These are phyloP conservation scores for Mollisiaceae sp. DNA, from an alignment of 2,329 filamentous ascomycete species.

Conservation along the genomic window DNA sequence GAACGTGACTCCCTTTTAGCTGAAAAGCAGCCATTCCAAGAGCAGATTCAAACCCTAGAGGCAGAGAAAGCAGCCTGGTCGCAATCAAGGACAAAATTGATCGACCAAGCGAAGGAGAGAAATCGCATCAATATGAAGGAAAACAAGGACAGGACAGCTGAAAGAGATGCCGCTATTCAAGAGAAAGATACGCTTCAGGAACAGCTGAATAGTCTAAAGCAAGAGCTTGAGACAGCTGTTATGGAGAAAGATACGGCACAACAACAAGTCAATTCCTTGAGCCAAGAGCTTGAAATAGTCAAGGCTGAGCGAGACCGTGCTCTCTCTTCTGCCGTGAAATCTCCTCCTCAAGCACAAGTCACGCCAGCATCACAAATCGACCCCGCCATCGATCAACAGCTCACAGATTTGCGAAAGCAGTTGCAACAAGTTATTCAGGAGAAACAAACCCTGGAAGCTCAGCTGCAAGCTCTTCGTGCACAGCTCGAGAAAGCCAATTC, in stretches of 20 bases:
- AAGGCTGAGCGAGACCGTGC: slow-evolving; percentile 53
- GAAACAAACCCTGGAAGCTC: slow-evolving; percentile 70
- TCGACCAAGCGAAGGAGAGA: slow-evolving; percentile 68
- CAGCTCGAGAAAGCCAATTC: slow-evolving; percentile 67
- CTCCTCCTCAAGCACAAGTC: slow-evolving; percentile 43
- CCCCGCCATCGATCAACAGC: slow-evolving; percentile 54
- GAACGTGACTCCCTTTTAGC: slow-evolving; percentile 60
- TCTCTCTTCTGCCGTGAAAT: slow-evolving; percentile 33
- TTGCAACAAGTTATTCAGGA: slow-evolving; percentile 70
- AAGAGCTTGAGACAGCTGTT: slow-evolving; percentile 53
- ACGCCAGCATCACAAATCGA: slow-evolving; percentile 57
- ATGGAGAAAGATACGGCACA: slow-evolving; percentile 43
- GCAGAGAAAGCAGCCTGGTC: slow-evolving; percentile 60
- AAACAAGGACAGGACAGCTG: slow-evolving; percentile 56
- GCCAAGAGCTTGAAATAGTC: slow-evolving; percentile 49
- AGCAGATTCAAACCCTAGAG: slow-evolving; percentile 58
- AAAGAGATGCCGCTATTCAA: slow-evolving; percentile 45
- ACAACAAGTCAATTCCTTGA: slow-evolving; percentile 42
- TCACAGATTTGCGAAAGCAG: slow-evolving; percentile 59
- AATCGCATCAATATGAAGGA: slow-evolving; percentile 59
- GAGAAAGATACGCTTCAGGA: slow-evolving; percentile 50
- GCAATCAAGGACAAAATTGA: slow-evolving; percentile 56
- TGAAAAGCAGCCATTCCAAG: slow-evolving; percentile 53
- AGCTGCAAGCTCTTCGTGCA: slow-evolving; percentile 57
- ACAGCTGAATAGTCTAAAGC: slow-evolving; percentile 48